phyloP scores from a whole-genome alignment of 2,329 filamentous ascomycete species.

The Verticillium zaregamsianum region DNA sequence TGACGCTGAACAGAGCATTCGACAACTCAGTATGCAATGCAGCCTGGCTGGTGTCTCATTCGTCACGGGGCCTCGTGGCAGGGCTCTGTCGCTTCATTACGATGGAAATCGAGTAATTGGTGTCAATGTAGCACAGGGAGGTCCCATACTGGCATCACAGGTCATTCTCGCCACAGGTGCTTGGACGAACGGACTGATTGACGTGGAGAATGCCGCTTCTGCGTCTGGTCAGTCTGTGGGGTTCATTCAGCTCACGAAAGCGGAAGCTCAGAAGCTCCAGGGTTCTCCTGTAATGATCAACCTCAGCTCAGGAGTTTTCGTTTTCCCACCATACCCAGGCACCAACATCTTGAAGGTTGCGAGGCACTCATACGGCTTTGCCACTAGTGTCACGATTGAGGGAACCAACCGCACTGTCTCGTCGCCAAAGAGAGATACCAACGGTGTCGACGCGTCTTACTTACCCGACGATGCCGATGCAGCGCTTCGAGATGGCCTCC shows the following conservation, averaged over 20 bases:
- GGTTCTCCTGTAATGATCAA: conserved; percentile 57
- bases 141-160: not conserved
- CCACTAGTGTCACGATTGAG: conserved; percentile 17
- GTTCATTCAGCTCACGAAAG: conserved; percentile 56
- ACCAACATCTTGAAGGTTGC: conserved; percentile 54
- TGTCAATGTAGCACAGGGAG: conserved; percentile 13
- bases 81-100: conserved; percentile 16
- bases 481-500: conserved; percentile 46
- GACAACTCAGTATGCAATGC: conserved; percentile 17
- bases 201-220: conserved; percentile 56
- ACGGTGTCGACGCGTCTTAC: conserved; percentile 33
- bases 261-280: conserved; percentile 50
- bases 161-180: conserved; percentile 61
- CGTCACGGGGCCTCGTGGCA: conserved; percentile 21
- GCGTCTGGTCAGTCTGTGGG: conserved; percentile 63
- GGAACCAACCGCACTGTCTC: conserved; percentile 21
- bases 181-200: conserved; percentile 53
- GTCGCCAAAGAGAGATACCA: conserved; percentile 27
- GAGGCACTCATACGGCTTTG: conserved; percentile 56
- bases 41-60: conserved; percentile 22
- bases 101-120: conserved; percentile 13
- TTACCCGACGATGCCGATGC: conserved; percentile 47
- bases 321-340: conserved; percentile 46
- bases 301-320: conserved; percentile 48
- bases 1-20: conserved; percentile 20